Evolutionary conservation across 2,329 filamentous ascomycete species (phyloP), one percentile per base, ranked within the genome.

Genomic region (Magnaporthiopsis rhizophila): DNA sequence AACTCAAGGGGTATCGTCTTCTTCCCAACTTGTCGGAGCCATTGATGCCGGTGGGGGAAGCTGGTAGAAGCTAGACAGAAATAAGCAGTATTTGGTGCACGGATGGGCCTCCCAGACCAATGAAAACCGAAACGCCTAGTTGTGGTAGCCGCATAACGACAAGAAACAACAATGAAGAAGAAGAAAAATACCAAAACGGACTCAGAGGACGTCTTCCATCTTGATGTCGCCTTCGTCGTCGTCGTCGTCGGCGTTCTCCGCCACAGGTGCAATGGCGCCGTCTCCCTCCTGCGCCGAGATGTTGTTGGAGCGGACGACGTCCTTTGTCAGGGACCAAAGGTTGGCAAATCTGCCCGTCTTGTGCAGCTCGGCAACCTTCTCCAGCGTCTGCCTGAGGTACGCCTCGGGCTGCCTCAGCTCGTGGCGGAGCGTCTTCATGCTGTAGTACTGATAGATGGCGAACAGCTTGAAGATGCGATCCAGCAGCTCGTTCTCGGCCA

Each of bases 401-500:
- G 89, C 88, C 74, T 98, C 95, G 1, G 95, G 95, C 77, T 99
- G 95, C 66, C 88, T 85, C 56, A 96, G 85, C 66, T 84, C 80
- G 62, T 86, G 82, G 68, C 92, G 91, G 69, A 99, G 84, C 6
- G 89, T 86, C 72, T 91, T 93, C 82, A 98, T 90, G n/a, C 90
- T 88, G 93, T 94, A 99, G 77, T 95, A 98, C 70, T 89, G 87
- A 81, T 90, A 96, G 71, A 89, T 81, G 65, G 88, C 86, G 86
- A 97, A 99, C 73, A 88, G 89, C 61, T 84, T 79, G 80, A 94
- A 92, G 66, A 99, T 87, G 68, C 86, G 84, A 77, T 97, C 93
- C 77, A 96, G 79, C 67, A 99, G 86, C 71, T 95, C 89, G 80
- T 92, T 89, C 75, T 93, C 88, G 59, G 92, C 88, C 77, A 98